A percentile compares a stretch with the other conserved stretches of the same genome.
phyloP scores from a whole-genome alignment of 768 basidiomycete species.

The Roridomyces roridus region DNA sequence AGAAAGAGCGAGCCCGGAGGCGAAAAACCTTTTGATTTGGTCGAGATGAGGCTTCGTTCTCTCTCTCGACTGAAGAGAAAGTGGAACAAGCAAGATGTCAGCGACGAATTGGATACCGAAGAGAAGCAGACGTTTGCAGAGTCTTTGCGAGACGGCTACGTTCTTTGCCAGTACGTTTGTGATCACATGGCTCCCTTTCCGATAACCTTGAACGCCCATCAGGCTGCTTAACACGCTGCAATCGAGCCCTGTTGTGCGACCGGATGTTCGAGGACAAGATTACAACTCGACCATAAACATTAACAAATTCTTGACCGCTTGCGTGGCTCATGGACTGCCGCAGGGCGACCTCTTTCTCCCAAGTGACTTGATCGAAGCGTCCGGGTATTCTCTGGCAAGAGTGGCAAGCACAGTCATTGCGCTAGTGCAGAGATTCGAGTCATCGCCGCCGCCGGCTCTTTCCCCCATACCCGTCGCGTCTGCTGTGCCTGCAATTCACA shows the following conservation, averaged over 20 bases:
- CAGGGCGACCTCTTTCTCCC: conserved; percentile 53
- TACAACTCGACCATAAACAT: conserved; percentile 50
- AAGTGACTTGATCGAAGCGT: conserved; percentile 54
- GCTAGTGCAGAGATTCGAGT: conserved; percentile 39
- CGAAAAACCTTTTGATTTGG: conserved; percentile 27
- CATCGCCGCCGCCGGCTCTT: background rate
- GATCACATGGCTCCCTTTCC: background rate
- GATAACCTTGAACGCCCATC: background rate
- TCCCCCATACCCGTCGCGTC: background rate
- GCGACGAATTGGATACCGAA: conserved; percentile 16
- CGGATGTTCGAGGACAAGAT: conserved; percentile 57
- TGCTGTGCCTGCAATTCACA: background rate
- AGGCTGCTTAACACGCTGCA: conserved; percentile 66
- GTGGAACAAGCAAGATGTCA: conserved; percentile 16
- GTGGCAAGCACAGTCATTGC: conserved; percentile 60
- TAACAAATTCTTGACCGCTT: conserved; percentile 58
- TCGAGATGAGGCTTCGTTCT: conserved; percentile 26
- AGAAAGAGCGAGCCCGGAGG: conserved; percentile 29
- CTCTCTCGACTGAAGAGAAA: conserved; percentile 17
- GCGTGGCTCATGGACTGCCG: conserved; percentile 46
- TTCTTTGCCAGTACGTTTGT: conserved; percentile 67
- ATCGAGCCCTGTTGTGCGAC: conserved; percentile 47
- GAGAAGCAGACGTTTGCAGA: conserved; percentile 49
- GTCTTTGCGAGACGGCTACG: conserved; percentile 64
- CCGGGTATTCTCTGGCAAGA: conserved; percentile 51